phyloP scores from a whole-genome alignment of 1,284 basidiomycete genomes.

The Boletus calvinii region DNA sequence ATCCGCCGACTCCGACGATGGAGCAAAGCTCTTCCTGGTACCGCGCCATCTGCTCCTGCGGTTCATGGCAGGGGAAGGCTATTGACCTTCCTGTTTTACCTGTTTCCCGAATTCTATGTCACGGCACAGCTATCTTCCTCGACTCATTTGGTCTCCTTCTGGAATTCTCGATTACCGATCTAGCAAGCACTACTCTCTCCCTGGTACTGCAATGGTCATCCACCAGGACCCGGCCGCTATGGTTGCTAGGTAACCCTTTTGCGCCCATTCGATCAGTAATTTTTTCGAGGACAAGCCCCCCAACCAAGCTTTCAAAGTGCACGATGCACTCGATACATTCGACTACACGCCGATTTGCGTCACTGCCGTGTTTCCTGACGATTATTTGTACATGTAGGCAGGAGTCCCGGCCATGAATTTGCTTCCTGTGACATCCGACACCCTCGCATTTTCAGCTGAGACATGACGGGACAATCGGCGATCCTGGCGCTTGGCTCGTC shows the following conservation, averaged over 20 bases:
- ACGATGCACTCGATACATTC: constrained; percentile 1
- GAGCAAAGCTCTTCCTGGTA: background rate
- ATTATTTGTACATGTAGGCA: constrained; percentile 7
- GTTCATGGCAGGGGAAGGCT: background rate
- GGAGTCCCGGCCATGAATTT: constrained; percentile 4
- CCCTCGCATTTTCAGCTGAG: constrained; percentile 7
- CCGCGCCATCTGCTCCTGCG: background rate
- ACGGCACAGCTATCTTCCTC: constrained; percentile 2
- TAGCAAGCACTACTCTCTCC: background rate
- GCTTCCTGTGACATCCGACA: constrained; percentile 6
- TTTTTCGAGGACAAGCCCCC: background rate
- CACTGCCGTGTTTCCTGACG: constrained; percentile 6
- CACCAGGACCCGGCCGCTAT: background rate
- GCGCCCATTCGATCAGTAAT: background rate
- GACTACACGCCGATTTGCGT: background rate
- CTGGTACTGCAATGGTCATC: background rate
- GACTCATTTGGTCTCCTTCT: background rate
- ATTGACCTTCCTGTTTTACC: constrained; percentile 1
- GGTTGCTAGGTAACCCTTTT: constrained; percentile 8
- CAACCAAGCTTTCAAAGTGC: constrained; percentile 3
- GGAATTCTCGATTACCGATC: background rate
- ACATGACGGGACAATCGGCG: constrained; percentile 7
- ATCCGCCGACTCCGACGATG: background rate
- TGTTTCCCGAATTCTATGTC: constrained; percentile 1
- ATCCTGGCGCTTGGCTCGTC: constrained; percentile 4